Evolutionary conservation across 805 yeast species (phyloP).

Genomic region (Kazachstania taianensis): DNA sequence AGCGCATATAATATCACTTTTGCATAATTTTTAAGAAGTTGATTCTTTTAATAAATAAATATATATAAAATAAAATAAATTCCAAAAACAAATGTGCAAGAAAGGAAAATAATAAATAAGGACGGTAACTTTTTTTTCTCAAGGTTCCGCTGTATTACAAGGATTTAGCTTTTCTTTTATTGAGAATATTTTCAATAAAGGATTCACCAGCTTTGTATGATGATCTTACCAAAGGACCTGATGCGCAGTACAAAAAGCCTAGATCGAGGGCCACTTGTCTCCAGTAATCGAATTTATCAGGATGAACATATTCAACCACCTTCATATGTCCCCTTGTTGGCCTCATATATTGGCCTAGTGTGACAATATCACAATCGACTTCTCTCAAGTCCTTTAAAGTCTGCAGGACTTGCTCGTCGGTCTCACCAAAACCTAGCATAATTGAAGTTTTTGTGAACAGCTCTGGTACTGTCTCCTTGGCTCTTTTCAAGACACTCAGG

Average conservation of each 20-base stretch:
- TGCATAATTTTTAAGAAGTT: no score
- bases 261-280: conserved; percentile 70
- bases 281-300: conserved; percentile 94
- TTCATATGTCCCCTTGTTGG: conserved; percentile 98
- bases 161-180: conserved; percentile 65
- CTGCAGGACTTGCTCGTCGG: conserved; percentile 76
- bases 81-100: no score
- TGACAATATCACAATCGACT: conserved; percentile 81
- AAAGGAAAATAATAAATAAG: no score
- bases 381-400: conserved; percentile 69
- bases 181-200: conserved; percentile 85
- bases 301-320: conserved; percentile 89
- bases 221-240: conserved; percentile 94
- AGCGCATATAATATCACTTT: neutral
- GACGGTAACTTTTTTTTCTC: no score
- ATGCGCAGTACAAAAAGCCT: conserved; percentile 94
- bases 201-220: conserved; percentile 98
- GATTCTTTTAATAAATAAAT: no score
- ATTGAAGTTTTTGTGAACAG: conserved; percentile 86
- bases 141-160: no score
- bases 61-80: no score
- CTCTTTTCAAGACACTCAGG: conserved; percentile 63
- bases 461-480: conserved; percentile 65
- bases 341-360: conserved; percentile 98
- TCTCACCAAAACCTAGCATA: conserved; percentile 95